Evolutionary conservation across 345 rosid genomes (phyloP).

Genomic region (Boechera divaricarpa): DNA sequence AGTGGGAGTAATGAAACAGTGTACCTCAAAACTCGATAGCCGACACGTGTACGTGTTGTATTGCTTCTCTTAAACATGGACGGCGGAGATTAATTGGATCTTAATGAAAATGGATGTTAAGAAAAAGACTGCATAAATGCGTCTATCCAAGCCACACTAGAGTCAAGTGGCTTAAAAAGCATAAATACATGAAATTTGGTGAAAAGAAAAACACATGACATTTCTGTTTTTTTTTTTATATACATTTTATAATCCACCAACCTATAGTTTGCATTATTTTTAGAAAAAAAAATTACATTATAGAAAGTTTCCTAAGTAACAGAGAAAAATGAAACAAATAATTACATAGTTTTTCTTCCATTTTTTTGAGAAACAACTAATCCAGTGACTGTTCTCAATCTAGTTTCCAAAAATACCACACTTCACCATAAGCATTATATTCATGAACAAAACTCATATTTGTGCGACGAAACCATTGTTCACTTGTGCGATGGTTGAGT

Average conservation of each 20-base stretch:
- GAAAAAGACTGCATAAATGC: constrained; percentile 6
- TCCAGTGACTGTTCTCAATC: not conserved
- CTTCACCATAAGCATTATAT: not conserved
- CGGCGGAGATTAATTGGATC: not conserved
- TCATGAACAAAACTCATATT: not conserved
- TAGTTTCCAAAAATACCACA: not conserved
- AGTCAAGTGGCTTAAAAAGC: constrained; percentile 28
- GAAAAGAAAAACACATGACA: constrained; percentile 30
- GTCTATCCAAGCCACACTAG: constrained; percentile 30
- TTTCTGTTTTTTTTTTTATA: constrained; percentile 10
- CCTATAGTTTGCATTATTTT: constrained; percentile 14
- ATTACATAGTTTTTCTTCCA: not conserved
- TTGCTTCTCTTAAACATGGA: constrained; percentile 4
- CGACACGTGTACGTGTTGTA: constrained; percentile 21
- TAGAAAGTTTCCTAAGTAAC: not conserved
- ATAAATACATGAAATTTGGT: constrained; percentile 34
- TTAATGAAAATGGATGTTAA: not conserved
- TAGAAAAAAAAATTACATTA: not conserved
- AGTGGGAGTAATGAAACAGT: constrained; percentile 14
- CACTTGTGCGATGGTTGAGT: not conserved
- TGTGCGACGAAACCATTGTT: not conserved
- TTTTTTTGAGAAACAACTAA: not conserved
- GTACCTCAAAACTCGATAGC: not conserved
- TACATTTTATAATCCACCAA: constrained; percentile 18
- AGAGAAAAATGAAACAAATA: not conserved